Evolutionary conservation across 257 asterid genomes (phyloP), one percentile per base, ranked within the genome.

Genomic region (Capsicum chinense): DNA sequence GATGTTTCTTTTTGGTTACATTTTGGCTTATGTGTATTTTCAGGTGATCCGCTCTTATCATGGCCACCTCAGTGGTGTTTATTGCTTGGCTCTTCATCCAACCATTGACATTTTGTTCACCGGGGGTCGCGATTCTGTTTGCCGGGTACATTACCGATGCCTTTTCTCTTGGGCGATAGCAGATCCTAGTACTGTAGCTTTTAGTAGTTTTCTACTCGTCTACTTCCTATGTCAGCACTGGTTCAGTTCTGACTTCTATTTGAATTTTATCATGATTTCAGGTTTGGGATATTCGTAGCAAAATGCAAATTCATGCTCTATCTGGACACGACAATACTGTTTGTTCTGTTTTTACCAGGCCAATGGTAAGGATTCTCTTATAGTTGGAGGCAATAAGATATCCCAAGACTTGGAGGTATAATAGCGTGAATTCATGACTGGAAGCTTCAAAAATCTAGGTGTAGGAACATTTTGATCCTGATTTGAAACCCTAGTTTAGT

Each of bases 51-150:
- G 98, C 84, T 93, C 98, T 80, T 97, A 97, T 91, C 99, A 97
- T 79, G 98, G 98, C 73, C 99, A 97, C 88, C 97, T 97, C 79
- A 97, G 98, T 79, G 99, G 98, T 60, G 99, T 97, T 81, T 97
- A 97, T 90, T 92, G 97, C 90, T 88, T 97, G 90, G 97, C 98
- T 66, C 88, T 95, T 87, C 99, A 97, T 93, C 99, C 99, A 59
- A 93, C 97, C 35, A 88, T 97, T 86, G 98, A 97, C 85, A 81
- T 97, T 87, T 88, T 97, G 86, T 85, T 95, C 58, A 97, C 99
- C 1, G 98, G 98, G 14, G 99, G 99, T 78, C 98, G 99, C 79
- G 99, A 97, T 90, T 97, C 99, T 37, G 98, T 95, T 14, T 94
- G 98, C 60, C 93, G 98, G 94, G 98, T 97, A 78, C 50, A 54